These are phyloP conservation scores for Globisporangium abappressorium DNA, from an alignment of 352 stramenopile genomes.

Conservation along the genomic window DNA sequence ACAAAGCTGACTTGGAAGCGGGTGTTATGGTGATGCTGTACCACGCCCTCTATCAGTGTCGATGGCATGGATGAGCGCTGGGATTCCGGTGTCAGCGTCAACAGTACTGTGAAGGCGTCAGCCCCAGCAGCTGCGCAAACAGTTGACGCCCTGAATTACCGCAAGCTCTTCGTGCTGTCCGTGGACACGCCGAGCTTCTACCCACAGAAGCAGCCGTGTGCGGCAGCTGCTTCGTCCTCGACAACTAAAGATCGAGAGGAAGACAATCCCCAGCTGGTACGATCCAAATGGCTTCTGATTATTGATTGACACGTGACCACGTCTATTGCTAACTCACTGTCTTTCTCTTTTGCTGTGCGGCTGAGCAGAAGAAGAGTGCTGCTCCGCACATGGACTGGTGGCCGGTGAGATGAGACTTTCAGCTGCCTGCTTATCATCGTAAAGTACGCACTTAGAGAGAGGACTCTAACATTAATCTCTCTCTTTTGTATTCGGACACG, in stretches of 20 bases:
- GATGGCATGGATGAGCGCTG: neutral
- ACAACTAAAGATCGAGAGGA: neutral
- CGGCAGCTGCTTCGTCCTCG: neutral
- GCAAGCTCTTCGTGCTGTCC: conserved; percentile 33
- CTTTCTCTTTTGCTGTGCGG: neutral
- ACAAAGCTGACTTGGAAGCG: conserved; percentile 1
- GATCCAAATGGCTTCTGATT: conserved; percentile 14
- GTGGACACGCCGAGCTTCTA: conserved; percentile 40
- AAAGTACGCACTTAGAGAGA: neutral
- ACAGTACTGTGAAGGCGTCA: neutral
- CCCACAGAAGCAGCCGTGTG: conserved; percentile 12
- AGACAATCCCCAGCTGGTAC: conserved; percentile 19
- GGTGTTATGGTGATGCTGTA: neutral
- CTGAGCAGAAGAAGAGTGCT: conserved; percentile 33
- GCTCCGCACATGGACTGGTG: conserved; percentile 79
- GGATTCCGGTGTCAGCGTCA: neutral
- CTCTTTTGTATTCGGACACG: conserved; percentile 19
- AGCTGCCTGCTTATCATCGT: neutral
- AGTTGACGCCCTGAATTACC: conserved; percentile 11
- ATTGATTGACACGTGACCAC: neutral
- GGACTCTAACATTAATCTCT: conserved; percentile 9
- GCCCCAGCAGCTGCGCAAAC: neutral
- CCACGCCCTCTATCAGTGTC: neutral
- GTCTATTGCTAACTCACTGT: neutral
- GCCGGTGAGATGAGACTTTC: conserved; percentile 34